These are phyloP conservation scores for Blakeslea trispora DNA, from an alignment of 371 early-diverging fungal species.

Conservation along the genomic window DNA sequence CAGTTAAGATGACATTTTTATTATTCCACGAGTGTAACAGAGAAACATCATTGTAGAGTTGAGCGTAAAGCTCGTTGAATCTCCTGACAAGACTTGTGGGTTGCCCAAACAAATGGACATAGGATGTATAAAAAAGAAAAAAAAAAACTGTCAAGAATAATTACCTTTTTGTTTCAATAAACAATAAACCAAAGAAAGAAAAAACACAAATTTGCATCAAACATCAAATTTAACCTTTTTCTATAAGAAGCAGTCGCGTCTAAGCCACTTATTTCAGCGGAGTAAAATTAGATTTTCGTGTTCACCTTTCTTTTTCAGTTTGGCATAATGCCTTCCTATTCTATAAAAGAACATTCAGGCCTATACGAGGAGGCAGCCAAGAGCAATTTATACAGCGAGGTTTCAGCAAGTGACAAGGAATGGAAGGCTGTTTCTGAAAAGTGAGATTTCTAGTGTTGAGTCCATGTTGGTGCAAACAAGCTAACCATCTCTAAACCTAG, in stretches of 20 bases:
- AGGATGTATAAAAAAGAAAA: conserved; percentile 1
- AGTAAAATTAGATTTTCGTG: not conserved
- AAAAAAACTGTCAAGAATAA: conserved; percentile 11
- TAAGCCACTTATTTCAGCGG: conserved; percentile 15
- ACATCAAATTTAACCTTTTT: not conserved
- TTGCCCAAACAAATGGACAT: conserved; percentile 3
- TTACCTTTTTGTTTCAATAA: conserved; percentile 13
- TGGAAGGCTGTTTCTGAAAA: conserved; percentile 9
- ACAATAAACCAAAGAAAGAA: not conserved
- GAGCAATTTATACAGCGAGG: not conserved
- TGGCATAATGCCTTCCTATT: not conserved
- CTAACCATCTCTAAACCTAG: not conserved
- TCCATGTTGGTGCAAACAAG: not conserved
- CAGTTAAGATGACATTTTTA: conserved; percentile 30
- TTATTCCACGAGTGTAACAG: conserved; percentile 43
- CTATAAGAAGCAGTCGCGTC: conserved; percentile 1
- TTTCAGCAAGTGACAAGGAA: conserved; percentile 10
- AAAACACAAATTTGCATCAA: conserved; percentile 3
- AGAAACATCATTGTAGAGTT: conserved; percentile 27
- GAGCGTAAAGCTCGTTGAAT: conserved; percentile 23
- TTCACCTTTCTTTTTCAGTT: not conserved
- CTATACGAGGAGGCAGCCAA: not conserved
- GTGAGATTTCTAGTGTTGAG: conserved; percentile 5
- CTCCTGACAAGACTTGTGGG: conserved; percentile 44
- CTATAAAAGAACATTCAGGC: conserved; percentile 3